Percentiles rank a stretch among this genome's conserved stretches.
phyloP scores from a whole-genome alignment of 345 rosid genomes.

The Psidium guajava region DNA sequence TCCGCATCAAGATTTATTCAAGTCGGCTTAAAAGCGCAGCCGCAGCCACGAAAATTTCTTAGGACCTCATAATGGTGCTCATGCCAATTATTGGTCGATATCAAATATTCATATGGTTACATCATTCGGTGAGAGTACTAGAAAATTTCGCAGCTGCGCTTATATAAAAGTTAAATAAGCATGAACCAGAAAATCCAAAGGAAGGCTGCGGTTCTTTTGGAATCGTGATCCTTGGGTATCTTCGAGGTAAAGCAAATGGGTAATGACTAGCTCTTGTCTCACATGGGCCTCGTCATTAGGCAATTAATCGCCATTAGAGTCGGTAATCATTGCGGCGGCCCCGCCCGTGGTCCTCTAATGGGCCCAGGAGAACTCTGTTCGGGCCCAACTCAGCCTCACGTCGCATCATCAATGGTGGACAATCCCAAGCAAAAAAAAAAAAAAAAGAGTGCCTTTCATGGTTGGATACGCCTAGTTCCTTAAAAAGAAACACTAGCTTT shows the following conservation, averaged over 20 bases:
- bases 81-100: background rate
- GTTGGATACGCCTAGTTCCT: background rate
- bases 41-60: background rate
- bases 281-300: conserved; percentile 8
- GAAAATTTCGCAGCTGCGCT: background rate
- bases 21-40: background rate
- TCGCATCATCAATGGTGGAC: conserved; percentile 1
- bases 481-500: too few relatives aligned
- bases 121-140: too few relatives aligned
- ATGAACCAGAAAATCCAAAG: background rate
- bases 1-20: background rate
- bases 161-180: background rate
- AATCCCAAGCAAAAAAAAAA: background rate
- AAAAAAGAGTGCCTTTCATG: background rate
- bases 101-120: background rate
- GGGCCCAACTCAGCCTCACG: conserved; percentile 9
- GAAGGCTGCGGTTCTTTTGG: background rate
- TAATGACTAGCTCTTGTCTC: conserved; percentile 3
- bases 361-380: conserved; percentile 1
- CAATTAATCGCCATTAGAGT: background rate
- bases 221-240: background rate
- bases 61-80: background rate
- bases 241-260: background rate
- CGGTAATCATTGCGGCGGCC: conserved; percentile 2
- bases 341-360: background rate